Evolutionary conservation across 1,284 basidiomycete genomes (phyloP).

Genomic region (Cryptococcus neoformans): DNA sequence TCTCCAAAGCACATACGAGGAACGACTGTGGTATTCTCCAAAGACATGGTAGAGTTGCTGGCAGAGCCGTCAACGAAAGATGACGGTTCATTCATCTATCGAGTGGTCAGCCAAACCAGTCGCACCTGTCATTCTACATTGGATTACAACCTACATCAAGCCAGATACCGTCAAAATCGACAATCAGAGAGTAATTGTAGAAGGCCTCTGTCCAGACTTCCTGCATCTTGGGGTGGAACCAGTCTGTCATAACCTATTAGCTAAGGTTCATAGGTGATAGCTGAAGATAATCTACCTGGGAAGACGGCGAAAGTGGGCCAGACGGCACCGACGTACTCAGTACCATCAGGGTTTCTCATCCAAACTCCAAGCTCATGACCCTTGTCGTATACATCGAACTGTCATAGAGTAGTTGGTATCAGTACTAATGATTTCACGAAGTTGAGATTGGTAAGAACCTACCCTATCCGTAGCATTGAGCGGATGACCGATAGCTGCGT

Average conservation of each 20-base stretch:
- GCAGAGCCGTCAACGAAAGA: constrained; percentile 23
- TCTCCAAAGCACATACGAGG: constrained; percentile 4
- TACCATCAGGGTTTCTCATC: constrained; percentile 63
- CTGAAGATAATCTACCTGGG: constrained; percentile 37
- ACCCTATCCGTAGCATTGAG: constrained; percentile 36
- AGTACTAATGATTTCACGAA: background rate
- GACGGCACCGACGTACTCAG: constrained; percentile 60
- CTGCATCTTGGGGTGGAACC: constrained; percentile 61
- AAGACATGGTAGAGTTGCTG: constrained; percentile 17
- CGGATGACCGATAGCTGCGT: constrained; percentile 27
- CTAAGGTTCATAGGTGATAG: no score
- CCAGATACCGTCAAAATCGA: constrained; percentile 66
- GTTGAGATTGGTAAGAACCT: background rate
- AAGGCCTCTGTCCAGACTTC: constrained; percentile 60
- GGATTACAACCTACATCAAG: constrained; percentile 60
- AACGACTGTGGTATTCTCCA: constrained; percentile 10
- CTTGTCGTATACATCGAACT: constrained; percentile 58
- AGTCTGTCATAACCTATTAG: constrained; percentile 51
- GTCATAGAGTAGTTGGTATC: background rate
- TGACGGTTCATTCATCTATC: constrained; percentile 54
- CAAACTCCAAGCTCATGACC: constrained; percentile 59
- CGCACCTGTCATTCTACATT: background rate
- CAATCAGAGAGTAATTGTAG: constrained; percentile 56
- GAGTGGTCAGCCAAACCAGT: background rate
- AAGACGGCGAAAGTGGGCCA: constrained; percentile 53